Base-by-base conservation (phyloP, 2,329 filamentous ascomycete species). In the Sporothrix phasma region DNA sequence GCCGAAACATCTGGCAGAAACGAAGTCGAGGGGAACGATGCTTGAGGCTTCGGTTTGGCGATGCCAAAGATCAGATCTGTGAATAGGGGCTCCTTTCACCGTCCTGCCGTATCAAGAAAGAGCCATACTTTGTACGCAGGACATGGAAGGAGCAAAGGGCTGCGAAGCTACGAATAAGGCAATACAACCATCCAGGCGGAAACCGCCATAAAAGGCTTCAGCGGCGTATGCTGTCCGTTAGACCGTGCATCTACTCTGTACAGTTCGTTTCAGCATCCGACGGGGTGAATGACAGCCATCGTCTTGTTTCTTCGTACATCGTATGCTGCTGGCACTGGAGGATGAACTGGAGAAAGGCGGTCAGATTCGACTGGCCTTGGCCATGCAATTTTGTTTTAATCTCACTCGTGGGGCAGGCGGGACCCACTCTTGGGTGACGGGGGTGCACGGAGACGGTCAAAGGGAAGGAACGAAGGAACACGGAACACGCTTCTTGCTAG, bases 301-400 rank as follows among this genome's bases (percentile, higher is more conserved):
- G n/a, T n/a, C n/a, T n/a, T n/a, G 45, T 47, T 19, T 47, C 19
- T 49, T 39, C 34, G n/a, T n/a, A n/a, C n/a, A n/a, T n/a, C n/a
- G n/a, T n/a, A n/a, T 54, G 31, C 51, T 37, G 51, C 51, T 56
- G 51, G 51, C 51, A 56, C 51, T 39, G 31, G 49, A 45, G 34
- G 19, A 29, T 26, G 59, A 22, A 53, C 15, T 46, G 37, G 39
- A 56, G 37, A 56, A 63, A 56, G 49, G 49, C 61, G 61, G 49
- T 63, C 56, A 62, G 46, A 53, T 47, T 51, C 22, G 47, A 43
- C 47, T 62, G 60, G 59, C 49, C 60, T 62, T 59, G 46, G 61
- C 53, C 53, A 51, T 66, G 67, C 45, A 67, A 68, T 67, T 67
- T 68, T 62, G 65, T 65, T 65, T 67, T 68, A 68, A 68, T 68